Percentiles rank a stretch among this genome's conserved stretches.
These are phyloP conservation scores for Gryganskiella cystojenkinii DNA, from an alignment of 192 early-diverging fungal species.

Conservation along the genomic window DNA sequence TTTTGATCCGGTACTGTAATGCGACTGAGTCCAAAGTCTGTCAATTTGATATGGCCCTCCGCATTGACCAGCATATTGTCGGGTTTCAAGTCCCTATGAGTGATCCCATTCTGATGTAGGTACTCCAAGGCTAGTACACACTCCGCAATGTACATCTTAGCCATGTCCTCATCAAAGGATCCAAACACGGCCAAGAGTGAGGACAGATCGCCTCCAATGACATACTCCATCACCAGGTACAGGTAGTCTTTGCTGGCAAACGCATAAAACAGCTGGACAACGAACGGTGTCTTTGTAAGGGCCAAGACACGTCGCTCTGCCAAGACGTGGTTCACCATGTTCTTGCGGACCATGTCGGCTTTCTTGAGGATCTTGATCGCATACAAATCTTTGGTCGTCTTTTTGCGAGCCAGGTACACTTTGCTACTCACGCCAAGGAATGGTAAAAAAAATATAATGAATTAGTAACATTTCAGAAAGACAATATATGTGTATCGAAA, in stretches of 20 bases:
- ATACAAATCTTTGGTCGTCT: slow-evolving; percentile 87
- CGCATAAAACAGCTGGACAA: slow-evolving; percentile 93
- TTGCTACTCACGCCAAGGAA: slow-evolving; percentile 57
- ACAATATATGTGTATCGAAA: background rate
- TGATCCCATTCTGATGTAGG: slow-evolving; percentile 90
- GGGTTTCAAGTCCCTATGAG: slow-evolving; percentile 85
- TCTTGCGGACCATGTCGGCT: slow-evolving; percentile 94
- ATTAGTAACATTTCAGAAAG: background rate
- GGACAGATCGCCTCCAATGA: slow-evolving; percentile 89
- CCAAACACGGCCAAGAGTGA: slow-evolving; percentile 80
- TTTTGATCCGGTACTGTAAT: slow-evolving; percentile 72
- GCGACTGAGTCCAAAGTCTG: slow-evolving; percentile 94
- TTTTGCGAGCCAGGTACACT: slow-evolving; percentile 88
- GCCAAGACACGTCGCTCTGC: slow-evolving; percentile 89
- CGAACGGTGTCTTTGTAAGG: slow-evolving; percentile 82
- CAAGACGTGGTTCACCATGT: slow-evolving; percentile 93
- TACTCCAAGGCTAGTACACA: slow-evolving; percentile 91
- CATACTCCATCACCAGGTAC: slow-evolving; percentile 93
- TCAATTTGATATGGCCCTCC: slow-evolving; percentile 93
- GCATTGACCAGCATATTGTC: slow-evolving; percentile 89
- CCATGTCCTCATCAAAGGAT: slow-evolving; percentile 82
- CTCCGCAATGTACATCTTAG: slow-evolving; percentile 92
- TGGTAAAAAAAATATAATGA: slow-evolving; percentile 9
- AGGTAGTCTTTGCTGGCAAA: slow-evolving; percentile 90
- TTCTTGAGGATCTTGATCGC: slow-evolving; percentile 95